Base-by-base conservation (phyloP, 768 basidiomycete species). In the Serpula lacrymans region DNA sequence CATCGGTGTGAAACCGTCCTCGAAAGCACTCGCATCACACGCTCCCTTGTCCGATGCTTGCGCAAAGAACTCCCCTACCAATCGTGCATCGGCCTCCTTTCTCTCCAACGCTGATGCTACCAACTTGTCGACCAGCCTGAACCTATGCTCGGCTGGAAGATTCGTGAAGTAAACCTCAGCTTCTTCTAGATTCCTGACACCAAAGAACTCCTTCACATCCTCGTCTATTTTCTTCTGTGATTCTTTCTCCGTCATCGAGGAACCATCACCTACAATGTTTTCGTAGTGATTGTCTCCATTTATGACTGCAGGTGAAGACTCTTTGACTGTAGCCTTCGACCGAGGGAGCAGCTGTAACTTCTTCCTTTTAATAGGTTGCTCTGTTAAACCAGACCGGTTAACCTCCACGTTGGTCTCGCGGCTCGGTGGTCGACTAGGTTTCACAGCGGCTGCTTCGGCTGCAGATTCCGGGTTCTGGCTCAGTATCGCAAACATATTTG, bases 401-500 rank as follows among this genome's bases (percentile, higher is more conserved):
- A 78, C 60, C 51, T 80, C 78, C 37, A 75, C 65, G 45, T 71
- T 72, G 8, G 70, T 54, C 56, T 74, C 77, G 39, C 72, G 70
- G 52, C 71, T 75, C 3, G 72, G 68, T 21, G 71, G 66, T 35
- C 68, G 61, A 46, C 61, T 78, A 57, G 80, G 60, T 62, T 84
- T 85, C 17, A n/a, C n/a, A n/a, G 62, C 57, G 34, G 70, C 60
- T 4, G 65, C 58, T 17, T 86, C 85, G 5, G 68, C 65, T 0
- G 70, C 65, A 26, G 77, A 72, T 48, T 84, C 82, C 6, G 73
- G 48, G 47, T 70, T 71, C 57, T 82, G 78, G 49, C 75, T 78
- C 37, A 93, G 82, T 79, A 88, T 84, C 17, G 82, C 83, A 68
- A 92, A 92, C 83, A 91, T 91, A 63, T 92, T 93, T 34, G 80